Percentiles rank a stretch among this genome's conserved stretches.
These are phyloP conservation scores for Blastocystis sp. DNA, from an alignment of 352 stramenopile genomes.

Conservation along the genomic window DNA sequence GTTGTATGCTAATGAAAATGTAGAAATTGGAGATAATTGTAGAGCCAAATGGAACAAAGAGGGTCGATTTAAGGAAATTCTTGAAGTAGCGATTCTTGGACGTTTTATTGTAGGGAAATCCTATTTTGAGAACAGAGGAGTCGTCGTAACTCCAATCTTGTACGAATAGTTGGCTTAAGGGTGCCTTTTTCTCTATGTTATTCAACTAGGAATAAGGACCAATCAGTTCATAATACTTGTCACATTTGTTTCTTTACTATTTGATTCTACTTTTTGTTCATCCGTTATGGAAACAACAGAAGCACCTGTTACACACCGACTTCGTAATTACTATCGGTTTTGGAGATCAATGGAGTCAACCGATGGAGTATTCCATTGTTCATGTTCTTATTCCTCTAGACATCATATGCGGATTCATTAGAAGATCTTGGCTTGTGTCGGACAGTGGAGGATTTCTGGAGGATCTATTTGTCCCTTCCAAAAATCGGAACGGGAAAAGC, in stretches of 20 bases:
- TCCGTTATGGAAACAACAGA: neutral
- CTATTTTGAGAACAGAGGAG: neutral
- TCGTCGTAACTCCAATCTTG: too few species aligned
- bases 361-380: neutral
- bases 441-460: constrained; percentile 49
- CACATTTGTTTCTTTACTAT: constrained; percentile 5
- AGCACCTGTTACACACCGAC: neutral
- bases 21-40: neutral
- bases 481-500: constrained; percentile 6
- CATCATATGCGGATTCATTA: neutral
- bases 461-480: constrained; percentile 40
- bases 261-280: neutral
- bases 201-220: neutral
- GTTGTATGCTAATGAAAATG: neutral
- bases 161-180: neutral
- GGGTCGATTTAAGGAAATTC: neutral
- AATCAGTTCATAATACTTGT: too few species aligned
- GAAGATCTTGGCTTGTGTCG: constrained; percentile 18
- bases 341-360: neutral
- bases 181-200: neutral
- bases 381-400: neutral
- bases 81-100: neutral
- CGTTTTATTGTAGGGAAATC: too few species aligned
- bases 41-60: neutral
- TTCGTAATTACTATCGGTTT: constrained; percentile 42